Evolutionary conservation across 306 rosid genomes (phyloP).

Genomic region (Pterocarpus macrocarpus): DNA sequence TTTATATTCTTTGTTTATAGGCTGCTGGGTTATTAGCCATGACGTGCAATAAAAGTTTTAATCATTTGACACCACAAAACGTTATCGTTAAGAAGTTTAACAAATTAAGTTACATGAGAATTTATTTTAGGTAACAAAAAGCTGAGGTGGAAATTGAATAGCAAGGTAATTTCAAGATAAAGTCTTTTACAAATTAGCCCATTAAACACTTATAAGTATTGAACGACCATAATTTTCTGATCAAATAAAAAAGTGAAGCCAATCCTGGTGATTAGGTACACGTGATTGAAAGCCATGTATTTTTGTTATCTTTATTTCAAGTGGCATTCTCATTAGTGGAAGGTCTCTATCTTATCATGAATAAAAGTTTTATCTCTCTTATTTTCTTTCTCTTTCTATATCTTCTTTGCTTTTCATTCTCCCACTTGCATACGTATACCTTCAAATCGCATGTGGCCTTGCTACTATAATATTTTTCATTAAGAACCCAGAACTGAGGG

Average conservation of each 20-base stretch:
- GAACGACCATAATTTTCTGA: slow-evolving; percentile 24
- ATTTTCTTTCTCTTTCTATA: neutral
- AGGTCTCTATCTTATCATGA: slow-evolving; percentile 58
- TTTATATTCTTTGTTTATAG: neutral
- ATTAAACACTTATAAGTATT: neutral
- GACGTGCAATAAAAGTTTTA: neutral
- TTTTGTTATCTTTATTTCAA: slow-evolving; percentile 41
- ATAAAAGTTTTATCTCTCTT: slow-evolving; percentile 2
- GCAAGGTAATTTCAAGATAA: slow-evolving; percentile 17
- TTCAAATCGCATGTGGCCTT: too few species aligned
- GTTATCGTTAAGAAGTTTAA: slow-evolving; percentile 1
- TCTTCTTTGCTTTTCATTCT: too few species aligned
- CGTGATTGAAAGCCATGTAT: slow-evolving; percentile 48
- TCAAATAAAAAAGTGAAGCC: slow-evolving; percentile 34
- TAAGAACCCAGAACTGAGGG: too few species aligned
- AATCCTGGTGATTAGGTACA: slow-evolving; percentile 43
- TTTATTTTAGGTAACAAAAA: neutral
- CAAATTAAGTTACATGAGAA: neutral
- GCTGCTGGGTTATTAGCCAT: too few species aligned
- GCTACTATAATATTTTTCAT: too few species aligned
- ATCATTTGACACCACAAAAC: slow-evolving; percentile 1
- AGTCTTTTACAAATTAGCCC: neutral
- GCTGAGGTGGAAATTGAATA: neutral
- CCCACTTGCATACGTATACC: too few species aligned
- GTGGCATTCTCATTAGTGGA: slow-evolving; percentile 47